phyloP scores from a whole-genome alignment of 345 rosid species.

The Noccaea caerulescens region DNA sequence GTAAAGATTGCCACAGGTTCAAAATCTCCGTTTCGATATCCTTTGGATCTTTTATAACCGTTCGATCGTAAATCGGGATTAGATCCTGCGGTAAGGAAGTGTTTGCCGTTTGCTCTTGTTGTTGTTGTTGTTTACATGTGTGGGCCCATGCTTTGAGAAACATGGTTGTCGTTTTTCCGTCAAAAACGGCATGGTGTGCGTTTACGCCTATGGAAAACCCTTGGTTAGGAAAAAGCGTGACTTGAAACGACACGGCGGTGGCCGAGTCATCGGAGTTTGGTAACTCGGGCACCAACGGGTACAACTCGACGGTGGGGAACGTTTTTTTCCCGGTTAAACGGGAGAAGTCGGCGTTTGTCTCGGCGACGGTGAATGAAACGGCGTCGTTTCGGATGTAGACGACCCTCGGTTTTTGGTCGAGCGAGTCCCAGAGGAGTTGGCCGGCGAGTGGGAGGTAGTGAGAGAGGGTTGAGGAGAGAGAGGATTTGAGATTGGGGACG shows the following conservation, averaged over 20 bases:
- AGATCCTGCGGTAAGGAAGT: constrained; percentile 23
- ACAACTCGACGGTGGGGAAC: constrained; percentile 28
- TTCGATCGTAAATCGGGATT: constrained; percentile 36
- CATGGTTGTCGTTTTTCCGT: constrained; percentile 40
- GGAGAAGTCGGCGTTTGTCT: constrained; percentile 42
- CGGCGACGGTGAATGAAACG: constrained; percentile 49
- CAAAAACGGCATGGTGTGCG: constrained; percentile 47
- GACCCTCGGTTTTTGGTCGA: constrained; percentile 22
- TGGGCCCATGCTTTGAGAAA: constrained; percentile 49
- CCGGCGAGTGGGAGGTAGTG: constrained; percentile 54
- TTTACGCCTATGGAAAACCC: constrained; percentile 45
- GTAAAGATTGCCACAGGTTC: constrained; percentile 4
- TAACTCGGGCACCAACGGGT: constrained; percentile 42
- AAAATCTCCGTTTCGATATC: constrained; percentile 26
- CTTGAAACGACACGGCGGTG: constrained; percentile 38
- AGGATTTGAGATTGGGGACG: constrained; percentile 45
- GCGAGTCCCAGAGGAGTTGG: constrained; percentile 38
- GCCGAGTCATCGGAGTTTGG: constrained; percentile 33
- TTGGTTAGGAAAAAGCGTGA: constrained; percentile 44
- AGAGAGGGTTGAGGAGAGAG: constrained; percentile 45
- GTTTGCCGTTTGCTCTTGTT: background rate
- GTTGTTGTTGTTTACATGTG: constrained; percentile 18
- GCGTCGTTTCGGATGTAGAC: constrained; percentile 30
- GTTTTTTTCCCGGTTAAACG: constrained; percentile 30
- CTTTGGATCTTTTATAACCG: constrained; percentile 12